Evolutionary conservation across 148 eudicot genomes (phyloP).

Genomic region (Silene latifolia): DNA sequence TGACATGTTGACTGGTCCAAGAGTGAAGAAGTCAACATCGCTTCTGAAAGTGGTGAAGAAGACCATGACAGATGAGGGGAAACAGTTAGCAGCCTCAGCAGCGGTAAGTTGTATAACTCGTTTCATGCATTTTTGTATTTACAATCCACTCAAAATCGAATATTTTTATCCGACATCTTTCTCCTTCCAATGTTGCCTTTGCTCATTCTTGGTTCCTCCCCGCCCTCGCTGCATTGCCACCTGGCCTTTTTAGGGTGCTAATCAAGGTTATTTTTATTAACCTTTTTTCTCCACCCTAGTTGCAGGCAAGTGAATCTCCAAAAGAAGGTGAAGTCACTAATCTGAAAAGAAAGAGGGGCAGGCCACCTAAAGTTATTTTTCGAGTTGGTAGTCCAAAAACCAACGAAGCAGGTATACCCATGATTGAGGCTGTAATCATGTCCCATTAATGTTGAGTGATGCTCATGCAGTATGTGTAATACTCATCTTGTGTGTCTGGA

Average conservation of each 20-base stretch:
- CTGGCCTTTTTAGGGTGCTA: neutral
- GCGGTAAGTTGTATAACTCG: conserved; percentile 15
- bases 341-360: conserved; percentile 58
- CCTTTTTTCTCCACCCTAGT: neutral
- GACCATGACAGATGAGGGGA: conserved; percentile 20
- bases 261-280: neutral
- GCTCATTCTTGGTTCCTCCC: neutral
- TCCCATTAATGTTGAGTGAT: neutral
- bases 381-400: conserved; percentile 24
- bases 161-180: neutral
- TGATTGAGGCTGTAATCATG: neutral
- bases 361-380: conserved; percentile 44
- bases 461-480: neutral
- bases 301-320: conserved; percentile 35
- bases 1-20: conserved; percentile 24
- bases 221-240: neutral
- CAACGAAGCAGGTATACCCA: conserved; percentile 27
- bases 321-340: conserved; percentile 27
- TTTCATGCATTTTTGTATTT: neutral
- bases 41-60: conserved; percentile 15
- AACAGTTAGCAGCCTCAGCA: conserved; percentile 9
- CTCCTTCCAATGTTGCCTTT: neutral
- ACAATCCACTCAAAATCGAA: neutral
- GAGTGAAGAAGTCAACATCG: conserved; percentile 20
- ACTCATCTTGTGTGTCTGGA: neutral